Base-by-base conservation (phyloP, 2,329 filamentous ascomycete species). In the Talaromyces sp. region DNA sequence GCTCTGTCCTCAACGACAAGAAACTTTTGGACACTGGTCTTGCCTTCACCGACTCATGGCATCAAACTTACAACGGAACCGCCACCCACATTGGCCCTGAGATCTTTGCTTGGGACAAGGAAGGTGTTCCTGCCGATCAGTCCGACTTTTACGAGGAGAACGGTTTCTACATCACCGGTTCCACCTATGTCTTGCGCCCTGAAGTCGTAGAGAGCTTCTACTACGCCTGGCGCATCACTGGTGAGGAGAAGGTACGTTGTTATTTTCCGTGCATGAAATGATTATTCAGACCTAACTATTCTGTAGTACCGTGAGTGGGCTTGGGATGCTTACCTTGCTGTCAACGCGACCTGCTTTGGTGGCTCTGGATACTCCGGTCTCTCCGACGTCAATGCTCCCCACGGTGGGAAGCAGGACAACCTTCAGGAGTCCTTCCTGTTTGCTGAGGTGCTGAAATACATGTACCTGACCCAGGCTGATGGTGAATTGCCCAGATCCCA, bases 341-440 rank as follows among this genome's bases (percentile, higher is more conserved):
- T 96, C 71, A 88, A 87, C 68, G 73, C 74, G 33, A 89, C 84
- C 16, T 87, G 87, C 65, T 78, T 83, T 28, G 85, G 83, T 0
- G 85, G 84, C 6, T 87, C 83, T 27, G 92, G 89, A 7, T 96
- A 87, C 75, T 84, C 84, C 12, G 82, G 83, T 33, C 78, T 96
- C 60, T 72, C 68, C 0, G 75, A 96, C 71, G 90, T 96, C 53
- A 91, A 89, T 67, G 77, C 75, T 3, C 68, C 70, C 3, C 81
- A 79, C 33, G 90, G 90, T 9, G 89, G 89, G 0, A 75, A 76
- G 0, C 86, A 83, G 63, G 74, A 76, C 50, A 85, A 96, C 73
- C 88, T 89, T 72, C 89, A 94, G 81, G 91, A 96, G 77, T 93
- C 89, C 69, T 96, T 95, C 78, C 88, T 90, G 80, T 92, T 96